Base-by-base conservation (phyloP, 1,139 yeast genomes). In the Yamadazyma mexicana region DNA sequence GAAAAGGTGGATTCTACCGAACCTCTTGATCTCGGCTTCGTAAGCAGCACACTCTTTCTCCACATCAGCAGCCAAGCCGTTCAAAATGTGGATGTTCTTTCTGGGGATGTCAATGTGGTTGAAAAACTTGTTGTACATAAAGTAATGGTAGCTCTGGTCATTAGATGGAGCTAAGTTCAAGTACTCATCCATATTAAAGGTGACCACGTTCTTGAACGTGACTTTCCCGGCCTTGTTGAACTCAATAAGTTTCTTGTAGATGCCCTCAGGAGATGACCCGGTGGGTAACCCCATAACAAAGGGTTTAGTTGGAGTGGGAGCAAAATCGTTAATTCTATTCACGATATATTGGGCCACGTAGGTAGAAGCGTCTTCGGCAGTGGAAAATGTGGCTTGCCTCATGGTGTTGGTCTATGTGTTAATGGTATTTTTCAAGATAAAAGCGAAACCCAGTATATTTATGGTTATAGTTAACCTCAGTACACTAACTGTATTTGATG, bases 181-280 rank as follows among this genome's bases (percentile, higher is more conserved):
- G 55, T 79, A 79, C 55, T 79, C 83, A 53, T 79, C 83, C 83
- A 79, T 79, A 56, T 79, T 79, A 61, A 79, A 79, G 10, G 82
- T 77, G 11, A 79, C 77, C 32, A 79, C 85, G 53, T 80, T 66
- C 45, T 66, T 61, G 59, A 80, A 79, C 17, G 73, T 63, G 10
- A 79, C 66, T 35, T 55, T 56, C 15, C 79, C 78, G 26, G 54
- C 50, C 45, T 67, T 66, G 59, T 77, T 64, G 10, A 77, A 74
- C 39, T 64, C 61, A 31, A 79, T 73, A 37, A 79, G 61, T 40
- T 62, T 59, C 37, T 70, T 64, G 52, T 79, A 79, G 6, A 79
- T 75, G 3, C 76, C 79, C 52, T 78, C 83, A 10, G 85, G 85
- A 3, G 83, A 77, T 4, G 84, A 79, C 1, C 86, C 85, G 1